Conservation (phyloP, 2,329 filamentous ascomycete genomes). For the Alternaria dauci region DNA sequence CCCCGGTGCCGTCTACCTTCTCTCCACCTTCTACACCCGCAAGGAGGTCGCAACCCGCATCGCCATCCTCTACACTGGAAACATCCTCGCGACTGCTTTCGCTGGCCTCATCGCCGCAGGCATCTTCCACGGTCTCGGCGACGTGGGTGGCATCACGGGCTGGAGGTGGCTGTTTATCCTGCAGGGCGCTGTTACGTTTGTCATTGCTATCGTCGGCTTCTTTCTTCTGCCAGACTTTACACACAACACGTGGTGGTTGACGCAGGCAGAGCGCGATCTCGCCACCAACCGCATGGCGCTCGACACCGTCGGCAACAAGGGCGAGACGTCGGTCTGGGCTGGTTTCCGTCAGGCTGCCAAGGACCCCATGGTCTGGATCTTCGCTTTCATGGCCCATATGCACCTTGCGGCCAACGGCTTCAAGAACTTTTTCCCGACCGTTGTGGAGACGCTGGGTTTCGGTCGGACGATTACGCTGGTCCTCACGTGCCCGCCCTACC, state of each 20-base stretch:
- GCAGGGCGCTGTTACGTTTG: slow-evolving; percentile 41
- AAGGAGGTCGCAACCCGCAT: slow-evolving; percentile 58
- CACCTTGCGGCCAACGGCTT: slow-evolving; percentile 49
- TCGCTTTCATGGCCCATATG: slow-evolving; percentile 45
- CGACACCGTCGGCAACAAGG: slow-evolving; percentile 60
- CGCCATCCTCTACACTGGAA: slow-evolving; percentile 57
- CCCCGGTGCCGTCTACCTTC: slow-evolving; percentile 49
- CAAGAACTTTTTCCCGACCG: slow-evolving; percentile 58
- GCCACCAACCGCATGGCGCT: slow-evolving; percentile 49
- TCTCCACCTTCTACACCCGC: slow-evolving; percentile 50
- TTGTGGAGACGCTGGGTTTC: slow-evolving; percentile 62
- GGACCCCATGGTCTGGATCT: slow-evolving; percentile 59
- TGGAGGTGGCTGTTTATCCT: slow-evolving; percentile 45
- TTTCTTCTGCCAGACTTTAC: slow-evolving; percentile 52
- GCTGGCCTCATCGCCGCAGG: slow-evolving; percentile 55
- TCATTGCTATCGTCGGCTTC: slow-evolving; percentile 49
- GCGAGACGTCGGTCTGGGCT: slow-evolving; percentile 55
- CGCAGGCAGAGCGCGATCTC: slow-evolving; percentile 54
- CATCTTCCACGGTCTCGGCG: slow-evolving; percentile 38
- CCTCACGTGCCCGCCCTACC: slow-evolving; percentile 53
- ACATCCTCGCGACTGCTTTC: slow-evolving; percentile 53
- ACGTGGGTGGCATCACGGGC: slow-evolving; percentile 31
- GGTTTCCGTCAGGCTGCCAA: slow-evolving; percentile 61
- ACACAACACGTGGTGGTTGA: slow-evolving; percentile 57
- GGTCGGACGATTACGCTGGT: slow-evolving; percentile 59